Base-by-base conservation (phyloP, 2,329 filamentous ascomycete genomes). In the Fusarium lyarnte region DNA sequence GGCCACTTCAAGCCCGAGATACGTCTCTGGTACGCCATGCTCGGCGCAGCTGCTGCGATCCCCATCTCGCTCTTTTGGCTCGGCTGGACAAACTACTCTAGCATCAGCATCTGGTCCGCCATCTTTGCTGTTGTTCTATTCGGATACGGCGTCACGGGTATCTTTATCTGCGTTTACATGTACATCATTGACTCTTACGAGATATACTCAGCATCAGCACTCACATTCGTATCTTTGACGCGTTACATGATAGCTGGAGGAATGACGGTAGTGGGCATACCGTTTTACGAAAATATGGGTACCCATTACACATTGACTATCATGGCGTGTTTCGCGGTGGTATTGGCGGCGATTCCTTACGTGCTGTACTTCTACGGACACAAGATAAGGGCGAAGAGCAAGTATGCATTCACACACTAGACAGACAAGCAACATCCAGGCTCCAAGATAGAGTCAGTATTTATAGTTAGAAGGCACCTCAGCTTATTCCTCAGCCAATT, bases 21-120 rank as follows among this genome's bases (percentile, higher is more conserved):
- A 41, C 78, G 84, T 0, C 78, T 86, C 0, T 84, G 81, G 78
- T 83, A 83, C 33, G 83, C 82, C 31, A 82, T 86, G 68, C 74
- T 85, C 16, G 85, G 82, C 8, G 79, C 83, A 3, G 82, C 82
- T 8, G 75, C 78, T 0, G 73, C 82, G 6, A 79, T 87, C 8
- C 84, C 86, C 0, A 76, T 87, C 16, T 82, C 81, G 1, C 80
- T 87, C 2, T 87, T 87, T 72, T 87, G 85, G 85, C 80, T 87
- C 25, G 86, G 84, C 9, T 87, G 86, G 86, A 83, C 84, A 4
- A 81, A 82, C 6, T 81, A 83, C 36, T 68, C 80, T 0, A 72
- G 59, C 23, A 81, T 86, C 31, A 84, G 83, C 27, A 82, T 84
- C 69, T 86, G 85, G 80, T 84, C 83, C 1, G 80, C 81, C 9